These are phyloP conservation scores for Warburgia ugandensis DNA, from an alignment of 164 flowering plant species.

Conservation along the genomic window DNA sequence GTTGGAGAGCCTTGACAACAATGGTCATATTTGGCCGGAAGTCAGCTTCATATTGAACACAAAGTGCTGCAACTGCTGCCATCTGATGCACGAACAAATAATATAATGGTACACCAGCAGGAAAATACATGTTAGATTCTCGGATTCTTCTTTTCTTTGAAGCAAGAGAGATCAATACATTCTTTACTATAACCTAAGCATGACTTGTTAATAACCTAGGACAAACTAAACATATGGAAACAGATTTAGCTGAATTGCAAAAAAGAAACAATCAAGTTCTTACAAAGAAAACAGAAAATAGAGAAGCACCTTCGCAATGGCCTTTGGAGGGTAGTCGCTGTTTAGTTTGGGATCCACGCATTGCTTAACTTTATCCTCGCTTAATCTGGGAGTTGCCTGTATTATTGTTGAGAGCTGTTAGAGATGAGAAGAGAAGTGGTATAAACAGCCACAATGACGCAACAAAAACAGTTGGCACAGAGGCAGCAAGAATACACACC, in stretches of 20 bases:
- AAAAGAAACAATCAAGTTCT: neutral
- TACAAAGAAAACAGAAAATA: neutral
- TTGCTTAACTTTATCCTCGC: conserved; percentile 87
- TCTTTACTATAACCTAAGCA: too few species aligned
- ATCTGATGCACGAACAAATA: conserved; percentile 28
- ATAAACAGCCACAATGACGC: neutral
- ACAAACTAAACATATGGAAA: too few species aligned
- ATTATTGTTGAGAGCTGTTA: neutral
- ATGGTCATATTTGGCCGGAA: conserved; percentile 84
- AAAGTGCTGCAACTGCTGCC: conserved; percentile 81
- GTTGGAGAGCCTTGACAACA: conserved; percentile 73
- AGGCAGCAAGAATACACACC: too few species aligned
- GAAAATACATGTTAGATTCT: too few species aligned
- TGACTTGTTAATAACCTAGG: too few species aligned
- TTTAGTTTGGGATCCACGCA: conserved; percentile 74
- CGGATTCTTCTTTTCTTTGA: too few species aligned
- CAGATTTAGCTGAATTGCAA: too few species aligned
- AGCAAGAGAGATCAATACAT: too few species aligned
- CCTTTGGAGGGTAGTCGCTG: conserved; percentile 78
- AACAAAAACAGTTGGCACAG: too few species aligned
- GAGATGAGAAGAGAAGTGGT: neutral
- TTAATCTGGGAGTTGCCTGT: conserved; percentile 82
- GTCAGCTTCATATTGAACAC: conserved; percentile 84
- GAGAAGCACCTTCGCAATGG: conserved; percentile 80
- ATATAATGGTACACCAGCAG: too few species aligned